Conservation (phyloP, 2,329 filamentous ascomycete genomes). For the Diaporthe sp. region DNA sequence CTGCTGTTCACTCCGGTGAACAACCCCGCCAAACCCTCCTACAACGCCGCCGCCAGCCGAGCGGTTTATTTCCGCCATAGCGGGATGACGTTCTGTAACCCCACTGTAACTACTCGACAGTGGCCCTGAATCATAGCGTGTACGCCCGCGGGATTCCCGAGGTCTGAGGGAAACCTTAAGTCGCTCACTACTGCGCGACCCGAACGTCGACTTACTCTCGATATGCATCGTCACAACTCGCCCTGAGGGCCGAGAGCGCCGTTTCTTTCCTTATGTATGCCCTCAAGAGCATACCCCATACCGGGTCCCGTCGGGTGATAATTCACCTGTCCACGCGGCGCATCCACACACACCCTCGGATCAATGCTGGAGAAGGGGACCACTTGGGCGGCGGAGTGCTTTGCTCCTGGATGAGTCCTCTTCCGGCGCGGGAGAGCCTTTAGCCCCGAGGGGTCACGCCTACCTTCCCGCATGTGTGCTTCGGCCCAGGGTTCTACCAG, state of each 20-base stretch:
- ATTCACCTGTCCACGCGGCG: neutral
- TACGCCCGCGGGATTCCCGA: neutral
- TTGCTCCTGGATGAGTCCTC: constrained; percentile 31
- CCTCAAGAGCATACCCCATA: neutral
- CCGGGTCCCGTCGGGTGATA: neutral
- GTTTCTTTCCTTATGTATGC: neutral
- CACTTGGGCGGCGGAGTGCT: neutral
- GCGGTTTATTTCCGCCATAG: constrained; percentile 34
- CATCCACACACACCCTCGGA: neutral
- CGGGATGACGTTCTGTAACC: constrained; percentile 23
- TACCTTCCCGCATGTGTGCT: neutral
- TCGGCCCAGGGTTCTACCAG: constrained; percentile 2
- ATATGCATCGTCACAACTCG: neutral
- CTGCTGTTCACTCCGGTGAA: neutral
- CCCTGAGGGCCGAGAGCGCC: neutral
- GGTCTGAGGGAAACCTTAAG: neutral
- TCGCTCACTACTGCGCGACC: neutral
- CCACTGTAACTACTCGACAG: constrained; percentile 13
- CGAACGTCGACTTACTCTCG: neutral
- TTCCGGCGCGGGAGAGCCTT: constrained; percentile 28
- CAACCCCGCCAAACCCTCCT: neutral
- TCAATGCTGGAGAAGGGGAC: neutral
- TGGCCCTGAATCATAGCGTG: neutral
- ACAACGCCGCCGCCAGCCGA: constrained; percentile 35
- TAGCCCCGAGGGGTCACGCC: neutral